These are phyloP conservation scores for Brassica balearica DNA, from an alignment of 441 rosid genomes.

Conservation along the genomic window DNA sequence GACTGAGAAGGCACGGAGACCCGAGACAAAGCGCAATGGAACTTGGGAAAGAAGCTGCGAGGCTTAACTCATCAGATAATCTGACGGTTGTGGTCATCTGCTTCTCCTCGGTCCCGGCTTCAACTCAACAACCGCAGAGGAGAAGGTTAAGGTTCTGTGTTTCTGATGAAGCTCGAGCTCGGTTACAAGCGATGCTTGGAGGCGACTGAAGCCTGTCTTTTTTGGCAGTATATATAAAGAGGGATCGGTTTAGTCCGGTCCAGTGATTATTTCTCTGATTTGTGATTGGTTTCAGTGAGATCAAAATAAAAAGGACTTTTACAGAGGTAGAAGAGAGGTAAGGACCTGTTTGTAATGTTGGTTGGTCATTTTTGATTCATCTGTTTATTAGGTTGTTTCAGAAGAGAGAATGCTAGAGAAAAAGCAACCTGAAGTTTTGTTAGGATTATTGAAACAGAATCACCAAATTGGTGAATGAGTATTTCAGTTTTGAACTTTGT, in stretches of 20 bases:
- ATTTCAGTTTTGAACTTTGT: not conserved
- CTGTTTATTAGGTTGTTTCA: constrained; percentile 37
- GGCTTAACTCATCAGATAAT: constrained; percentile 82
- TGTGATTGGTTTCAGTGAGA: constrained; percentile 21
- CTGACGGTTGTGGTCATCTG: constrained; percentile 73
- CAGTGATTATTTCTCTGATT: constrained; percentile 32
- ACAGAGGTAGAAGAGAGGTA: constrained; percentile 27
- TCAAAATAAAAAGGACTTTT: constrained; percentile 6
- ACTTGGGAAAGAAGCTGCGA: constrained; percentile 76
- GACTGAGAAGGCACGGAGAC: constrained; percentile 82
- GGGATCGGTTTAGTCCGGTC: constrained; percentile 13
- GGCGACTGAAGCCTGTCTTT: constrained; percentile 58
- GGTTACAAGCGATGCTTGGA: constrained; percentile 67
- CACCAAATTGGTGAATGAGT: constrained; percentile 21
- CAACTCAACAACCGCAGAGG: constrained; percentile 57
- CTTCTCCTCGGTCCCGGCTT: constrained; percentile 68
- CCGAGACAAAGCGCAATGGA: constrained; percentile 76
- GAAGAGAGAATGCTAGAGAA: constrained; percentile 39
- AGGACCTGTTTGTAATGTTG: constrained; percentile 28
- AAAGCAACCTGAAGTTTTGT: constrained; percentile 68
- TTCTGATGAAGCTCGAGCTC: constrained; percentile 70
- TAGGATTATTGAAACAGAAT: constrained; percentile 38
- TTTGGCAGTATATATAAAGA: constrained; percentile 19
- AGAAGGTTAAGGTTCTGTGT: constrained; percentile 56
- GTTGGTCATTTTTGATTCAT: constrained; percentile 39